Percentiles rank a stretch among this genome's conserved stretches.
These are phyloP conservation scores for Skeletonema grethae DNA, from an alignment of 108 stramenopile genomes.

Conservation along the genomic window DNA sequence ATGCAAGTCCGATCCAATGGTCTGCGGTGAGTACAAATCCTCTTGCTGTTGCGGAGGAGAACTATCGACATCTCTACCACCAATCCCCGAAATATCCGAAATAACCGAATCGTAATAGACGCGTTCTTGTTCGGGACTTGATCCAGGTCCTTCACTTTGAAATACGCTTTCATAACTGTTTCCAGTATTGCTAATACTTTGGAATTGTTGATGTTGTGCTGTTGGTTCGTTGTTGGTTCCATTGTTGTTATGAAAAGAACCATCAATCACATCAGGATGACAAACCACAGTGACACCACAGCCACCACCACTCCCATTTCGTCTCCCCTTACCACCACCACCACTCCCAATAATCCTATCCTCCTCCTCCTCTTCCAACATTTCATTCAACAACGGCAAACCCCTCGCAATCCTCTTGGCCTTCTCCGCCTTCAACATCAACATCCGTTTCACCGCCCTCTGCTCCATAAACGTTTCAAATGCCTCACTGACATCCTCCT, in stretches of 20 bases:
- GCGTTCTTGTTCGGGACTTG: not conserved
- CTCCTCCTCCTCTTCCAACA: conserved; percentile 6
- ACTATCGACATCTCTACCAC: not conserved
- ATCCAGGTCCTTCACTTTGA: not conserved
- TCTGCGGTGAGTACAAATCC: no score
- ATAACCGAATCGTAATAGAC: not conserved
- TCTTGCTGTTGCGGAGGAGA: not conserved
- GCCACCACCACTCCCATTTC: not conserved
- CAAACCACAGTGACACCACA: not conserved
- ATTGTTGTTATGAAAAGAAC: not conserved
- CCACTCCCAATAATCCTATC: conserved; percentile 3
- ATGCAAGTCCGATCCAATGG: not conserved
- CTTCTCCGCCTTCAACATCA: conserved; percentile 7
- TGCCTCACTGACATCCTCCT: conserved; percentile 14
- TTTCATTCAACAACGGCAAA: not conserved
- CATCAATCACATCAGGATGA: not conserved
- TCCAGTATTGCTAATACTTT: not conserved
- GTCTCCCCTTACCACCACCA: not conserved
- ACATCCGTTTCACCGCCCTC: conserved; percentile 15
- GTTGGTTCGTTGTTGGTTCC: no score
- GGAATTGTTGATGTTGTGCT: no score
- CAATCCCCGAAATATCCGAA: not conserved
- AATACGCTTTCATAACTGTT: not conserved
- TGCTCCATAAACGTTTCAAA: conserved; percentile 32
- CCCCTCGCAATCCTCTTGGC: conserved; percentile 8